phyloP scores from a whole-genome alignment of 2,329 filamentous ascomycete species.

The Cryphonectria parasitica region DNA sequence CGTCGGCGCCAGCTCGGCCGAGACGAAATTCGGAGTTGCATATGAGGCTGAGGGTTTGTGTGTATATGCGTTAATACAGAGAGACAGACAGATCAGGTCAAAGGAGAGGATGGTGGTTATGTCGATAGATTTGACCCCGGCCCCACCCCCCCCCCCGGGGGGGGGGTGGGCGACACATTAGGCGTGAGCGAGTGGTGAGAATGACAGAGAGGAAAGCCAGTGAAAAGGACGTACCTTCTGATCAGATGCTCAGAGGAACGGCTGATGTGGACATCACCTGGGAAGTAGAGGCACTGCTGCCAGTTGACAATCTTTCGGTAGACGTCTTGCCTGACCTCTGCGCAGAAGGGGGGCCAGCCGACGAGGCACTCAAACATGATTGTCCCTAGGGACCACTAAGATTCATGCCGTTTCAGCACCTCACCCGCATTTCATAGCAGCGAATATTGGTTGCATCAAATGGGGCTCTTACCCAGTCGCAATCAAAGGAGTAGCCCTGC shows the following conservation, averaged over 20 bases:
- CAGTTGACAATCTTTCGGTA: conserved; percentile 83
- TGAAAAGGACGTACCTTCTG: conserved; percentile 56
- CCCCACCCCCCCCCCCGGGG: too few species aligned
- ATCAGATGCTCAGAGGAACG: conserved; percentile 73
- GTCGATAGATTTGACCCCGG: not conserved
- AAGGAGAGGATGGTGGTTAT: not conserved
- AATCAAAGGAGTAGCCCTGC: conserved; percentile 76
- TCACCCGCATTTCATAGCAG: not conserved
- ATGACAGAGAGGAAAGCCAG: not conserved
- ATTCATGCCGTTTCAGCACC: conserved; percentile 1
- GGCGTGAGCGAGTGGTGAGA: not conserved
- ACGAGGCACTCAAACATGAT: conserved; percentile 87
- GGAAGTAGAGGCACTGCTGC: conserved; percentile 75
- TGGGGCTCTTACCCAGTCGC: conserved; percentile 60
- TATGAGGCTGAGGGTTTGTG: conserved; percentile 58
- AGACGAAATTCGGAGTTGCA: conserved; percentile 73
- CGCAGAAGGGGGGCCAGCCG: conserved; percentile 82
- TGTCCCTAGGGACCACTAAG: conserved; percentile 74
- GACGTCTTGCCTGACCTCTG: conserved; percentile 75
- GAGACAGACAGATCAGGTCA: not conserved
- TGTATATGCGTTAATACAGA: conserved; percentile 3
- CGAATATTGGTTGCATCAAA: not conserved
- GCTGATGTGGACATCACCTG: conserved; percentile 71
- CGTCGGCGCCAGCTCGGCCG: conserved; percentile 68
- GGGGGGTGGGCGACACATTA: too few species aligned